Conservation (phyloP, 192 early-diverging fungal genomes). For the Podila epigama region DNA sequence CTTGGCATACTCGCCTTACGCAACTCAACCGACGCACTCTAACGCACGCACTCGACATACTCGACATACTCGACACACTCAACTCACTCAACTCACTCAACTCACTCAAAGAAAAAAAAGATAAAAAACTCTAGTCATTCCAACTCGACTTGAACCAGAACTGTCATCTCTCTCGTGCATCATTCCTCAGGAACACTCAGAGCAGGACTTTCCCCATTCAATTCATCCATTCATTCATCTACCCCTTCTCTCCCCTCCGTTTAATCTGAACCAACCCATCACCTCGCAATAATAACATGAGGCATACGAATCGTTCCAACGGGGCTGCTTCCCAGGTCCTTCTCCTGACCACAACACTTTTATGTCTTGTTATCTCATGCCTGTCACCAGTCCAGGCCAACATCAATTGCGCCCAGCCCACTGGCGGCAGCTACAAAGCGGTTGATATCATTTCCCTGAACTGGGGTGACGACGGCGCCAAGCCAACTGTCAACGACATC, state of each 20-base stretch:
- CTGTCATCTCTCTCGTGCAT: no score
- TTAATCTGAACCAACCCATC: not conserved
- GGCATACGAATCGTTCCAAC: not conserved
- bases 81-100: no score
- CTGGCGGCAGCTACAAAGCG: constrained; percentile 7
- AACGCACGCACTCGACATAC: no score
- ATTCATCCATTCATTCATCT: no score
- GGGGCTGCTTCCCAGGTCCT: not conserved
- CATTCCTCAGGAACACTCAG: no score
- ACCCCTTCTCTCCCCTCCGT: not conserved
- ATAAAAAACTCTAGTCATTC: no score
- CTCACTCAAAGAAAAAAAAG: no score
- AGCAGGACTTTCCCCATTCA: no score
- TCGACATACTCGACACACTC: no score
- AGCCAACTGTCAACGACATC: not conserved
- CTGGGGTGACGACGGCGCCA: not conserved
- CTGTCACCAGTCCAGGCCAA: constrained; percentile 2
- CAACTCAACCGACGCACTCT: no score
- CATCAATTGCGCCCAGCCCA: constrained; percentile 8
- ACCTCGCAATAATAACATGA: not conserved
- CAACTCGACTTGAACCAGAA: no score
- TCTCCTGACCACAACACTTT: not conserved
- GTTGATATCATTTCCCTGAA: constrained; percentile 3
- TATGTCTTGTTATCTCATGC: not conserved
- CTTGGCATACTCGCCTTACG: no score